These are phyloP conservation scores for Miscanthus lutarioriparius DNA, from an alignment of 176 grass and related monocot species.

Conservation along the genomic window DNA sequence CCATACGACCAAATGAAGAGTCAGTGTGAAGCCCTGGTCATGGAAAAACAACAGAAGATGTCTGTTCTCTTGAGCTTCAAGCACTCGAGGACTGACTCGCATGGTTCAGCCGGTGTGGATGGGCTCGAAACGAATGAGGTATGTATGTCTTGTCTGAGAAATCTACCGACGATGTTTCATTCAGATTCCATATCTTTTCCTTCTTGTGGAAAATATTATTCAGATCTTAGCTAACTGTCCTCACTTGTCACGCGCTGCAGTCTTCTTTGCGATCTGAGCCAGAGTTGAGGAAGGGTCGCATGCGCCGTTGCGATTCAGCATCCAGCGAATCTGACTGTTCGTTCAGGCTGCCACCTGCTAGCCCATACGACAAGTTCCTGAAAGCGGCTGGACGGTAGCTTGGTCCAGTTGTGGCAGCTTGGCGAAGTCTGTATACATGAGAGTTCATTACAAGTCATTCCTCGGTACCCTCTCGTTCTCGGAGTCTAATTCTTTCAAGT, in stretches of 20 bases:
- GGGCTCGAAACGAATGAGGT: constrained; percentile 50
- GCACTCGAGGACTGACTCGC: constrained; percentile 54
- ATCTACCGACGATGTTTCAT: not conserved
- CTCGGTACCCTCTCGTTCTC: not conserved
- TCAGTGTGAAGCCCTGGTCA: constrained; percentile 88
- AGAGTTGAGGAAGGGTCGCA: constrained; percentile 48
- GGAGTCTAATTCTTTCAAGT: constrained; percentile 26
- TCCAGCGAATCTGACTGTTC: constrained; percentile 70
- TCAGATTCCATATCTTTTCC: not conserved
- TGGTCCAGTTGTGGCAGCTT: not conserved
- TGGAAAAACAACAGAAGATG: constrained; percentile 95
- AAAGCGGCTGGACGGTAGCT: constrained; percentile 87
- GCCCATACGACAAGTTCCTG: constrained; percentile 94
- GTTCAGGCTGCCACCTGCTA: constrained; percentile 83
- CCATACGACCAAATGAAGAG: constrained; percentile 96
- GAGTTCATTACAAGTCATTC: not conserved
- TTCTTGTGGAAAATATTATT: not conserved
- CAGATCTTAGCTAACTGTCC: not conserved
- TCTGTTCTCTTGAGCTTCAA: constrained; percentile 88
- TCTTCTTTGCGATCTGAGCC: constrained; percentile 36
- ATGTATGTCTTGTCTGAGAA: constrained; percentile 22
- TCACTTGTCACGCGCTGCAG: constrained; percentile 46
- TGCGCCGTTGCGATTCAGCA: constrained; percentile 51
- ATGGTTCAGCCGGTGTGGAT: constrained; percentile 37
- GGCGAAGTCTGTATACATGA: constrained; percentile 24